These are phyloP conservation scores for Capronia epimyces DNA, from an alignment of 2,329 filamentous ascomycete genomes.

Conservation along the genomic window DNA sequence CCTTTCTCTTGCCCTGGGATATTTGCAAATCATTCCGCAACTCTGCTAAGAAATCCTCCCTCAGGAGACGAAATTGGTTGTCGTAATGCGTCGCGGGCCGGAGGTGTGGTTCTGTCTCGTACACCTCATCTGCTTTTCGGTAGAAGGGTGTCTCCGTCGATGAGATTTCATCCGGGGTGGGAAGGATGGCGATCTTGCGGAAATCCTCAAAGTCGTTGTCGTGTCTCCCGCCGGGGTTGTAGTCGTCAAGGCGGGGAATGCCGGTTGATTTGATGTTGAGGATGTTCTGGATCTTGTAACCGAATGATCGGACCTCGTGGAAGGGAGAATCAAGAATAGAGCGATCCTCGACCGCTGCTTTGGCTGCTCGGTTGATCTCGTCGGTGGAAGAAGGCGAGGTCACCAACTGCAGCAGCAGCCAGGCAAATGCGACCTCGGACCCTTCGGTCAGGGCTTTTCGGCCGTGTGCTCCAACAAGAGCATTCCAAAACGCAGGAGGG, in stretches of 20 bases:
- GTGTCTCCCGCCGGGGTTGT: conserved; percentile 59
- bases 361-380: too few species aligned
- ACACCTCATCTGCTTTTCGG: conserved; percentile 48
- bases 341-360: too few species aligned
- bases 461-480: too few species aligned
- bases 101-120: conserved; percentile 34
- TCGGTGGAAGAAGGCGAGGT: too few species aligned
- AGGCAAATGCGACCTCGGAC: too few species aligned
- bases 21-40: conserved; percentile 56
- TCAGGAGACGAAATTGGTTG: conserved; percentile 65
- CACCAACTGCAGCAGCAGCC: too few species aligned
- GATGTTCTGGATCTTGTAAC: too few species aligned
- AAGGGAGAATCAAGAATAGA: too few species aligned
- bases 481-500: too few species aligned
- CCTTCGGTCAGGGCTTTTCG: too few species aligned
- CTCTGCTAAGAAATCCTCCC: conserved; percentile 66
- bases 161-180: conserved; percentile 60
- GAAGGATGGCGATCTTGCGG: conserved; percentile 57
- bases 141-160: conserved; percentile 53
- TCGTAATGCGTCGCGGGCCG: conserved; percentile 55
- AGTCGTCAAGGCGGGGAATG: not conserved
- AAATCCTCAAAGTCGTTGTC: conserved; percentile 66
- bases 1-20: too few species aligned
- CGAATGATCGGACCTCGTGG: too few species aligned
- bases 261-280: conserved; percentile 28